phyloP scores from a whole-genome alignment of 2,329 filamentous ascomycete species.

The Mycogone perniciosa region DNA sequence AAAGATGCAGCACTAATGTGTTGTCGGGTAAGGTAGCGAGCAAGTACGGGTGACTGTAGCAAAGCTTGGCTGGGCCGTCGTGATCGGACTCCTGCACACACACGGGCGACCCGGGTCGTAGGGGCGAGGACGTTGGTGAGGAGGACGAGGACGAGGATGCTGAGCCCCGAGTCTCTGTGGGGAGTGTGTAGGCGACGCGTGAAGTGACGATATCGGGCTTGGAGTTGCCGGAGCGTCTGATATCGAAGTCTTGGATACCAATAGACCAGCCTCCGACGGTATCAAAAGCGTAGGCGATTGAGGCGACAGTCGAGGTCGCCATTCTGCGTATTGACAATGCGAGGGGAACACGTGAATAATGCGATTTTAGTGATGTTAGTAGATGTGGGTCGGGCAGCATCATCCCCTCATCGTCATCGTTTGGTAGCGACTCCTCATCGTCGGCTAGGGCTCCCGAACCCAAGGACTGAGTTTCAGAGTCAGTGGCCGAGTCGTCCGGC shows the following conservation, averaged over 20 bases:
- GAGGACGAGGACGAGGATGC: conserved; percentile 13
- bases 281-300: conserved; percentile 79
- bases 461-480: neutral
- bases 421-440: neutral
- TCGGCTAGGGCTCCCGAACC: neutral
- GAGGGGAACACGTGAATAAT: conserved; percentile 70
- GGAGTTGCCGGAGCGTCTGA: conserved; percentile 35
- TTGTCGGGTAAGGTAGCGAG: conserved; percentile 81
- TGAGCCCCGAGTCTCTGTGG: conserved; percentile 22
- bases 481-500: neutral
- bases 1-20: conserved; percentile 74
- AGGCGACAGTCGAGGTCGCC: conserved; percentile 61
- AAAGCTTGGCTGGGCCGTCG: conserved; percentile 54
- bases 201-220: conserved; percentile 28
- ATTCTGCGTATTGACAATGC: conserved; percentile 75
- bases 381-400: conserved; percentile 34
- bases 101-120: conserved; percentile 10
- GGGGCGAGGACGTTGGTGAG: conserved; percentile 8
- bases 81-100: conserved; percentile 13
- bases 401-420: conserved; percentile 2
- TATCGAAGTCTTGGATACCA: conserved; percentile 81
- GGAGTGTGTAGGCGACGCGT: conserved; percentile 31
- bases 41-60: conserved; percentile 76
- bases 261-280: conserved; percentile 79
- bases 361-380: conserved; percentile 72